Conservation (phyloP, 768 basidiomycete genomes). For the Trametes gibbosa region DNA sequence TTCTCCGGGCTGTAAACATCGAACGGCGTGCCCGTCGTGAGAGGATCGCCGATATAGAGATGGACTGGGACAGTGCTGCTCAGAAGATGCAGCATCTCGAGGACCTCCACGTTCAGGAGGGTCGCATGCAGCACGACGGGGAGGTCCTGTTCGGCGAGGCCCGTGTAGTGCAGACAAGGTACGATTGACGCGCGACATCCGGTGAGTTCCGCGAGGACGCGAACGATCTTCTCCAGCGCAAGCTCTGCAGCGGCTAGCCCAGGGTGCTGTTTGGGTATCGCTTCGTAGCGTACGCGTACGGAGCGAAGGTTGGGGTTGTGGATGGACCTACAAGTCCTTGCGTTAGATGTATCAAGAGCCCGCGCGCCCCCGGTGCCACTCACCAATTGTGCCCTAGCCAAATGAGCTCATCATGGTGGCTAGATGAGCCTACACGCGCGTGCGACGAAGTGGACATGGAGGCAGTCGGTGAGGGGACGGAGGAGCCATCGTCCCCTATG, state of each 20-base stretch:
- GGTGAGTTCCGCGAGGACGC: background rate
- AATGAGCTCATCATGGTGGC: constrained; percentile 11
- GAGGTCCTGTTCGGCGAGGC: background rate
- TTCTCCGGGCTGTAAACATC: constrained; percentile 18
- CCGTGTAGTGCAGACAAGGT: constrained; percentile 6
- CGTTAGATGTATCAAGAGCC: background rate
- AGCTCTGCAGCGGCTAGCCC: constrained; percentile 3
- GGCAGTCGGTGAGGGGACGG: background rate
- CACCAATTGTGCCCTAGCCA: constrained; percentile 15
- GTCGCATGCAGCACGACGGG: constrained; percentile 14
- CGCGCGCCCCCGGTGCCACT: background rate
- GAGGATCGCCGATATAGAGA: constrained; percentile 20
- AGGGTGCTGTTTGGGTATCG: constrained; percentile 11
- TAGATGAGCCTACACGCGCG: background rate
- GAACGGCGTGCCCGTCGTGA: constrained; percentile 15
- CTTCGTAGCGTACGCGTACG: constrained; percentile 14
- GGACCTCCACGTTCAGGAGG: constrained; percentile 8
- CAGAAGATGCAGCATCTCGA: constrained; percentile 16
- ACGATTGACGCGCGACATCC: constrained; percentile 10
- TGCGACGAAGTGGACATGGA: constrained; percentile 4
- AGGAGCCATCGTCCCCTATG: background rate
- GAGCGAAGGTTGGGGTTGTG: constrained; percentile 16
- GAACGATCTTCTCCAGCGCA: constrained; percentile 3
- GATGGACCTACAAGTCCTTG: constrained; percentile 4
- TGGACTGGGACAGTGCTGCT: constrained; percentile 14